A percentile compares a stretch with the other conserved stretches of the same genome.
These are phyloP conservation scores for Aspergillus campestris DNA, from an alignment of 495 filamentous ascomycete genomes.

Conservation along the genomic window DNA sequence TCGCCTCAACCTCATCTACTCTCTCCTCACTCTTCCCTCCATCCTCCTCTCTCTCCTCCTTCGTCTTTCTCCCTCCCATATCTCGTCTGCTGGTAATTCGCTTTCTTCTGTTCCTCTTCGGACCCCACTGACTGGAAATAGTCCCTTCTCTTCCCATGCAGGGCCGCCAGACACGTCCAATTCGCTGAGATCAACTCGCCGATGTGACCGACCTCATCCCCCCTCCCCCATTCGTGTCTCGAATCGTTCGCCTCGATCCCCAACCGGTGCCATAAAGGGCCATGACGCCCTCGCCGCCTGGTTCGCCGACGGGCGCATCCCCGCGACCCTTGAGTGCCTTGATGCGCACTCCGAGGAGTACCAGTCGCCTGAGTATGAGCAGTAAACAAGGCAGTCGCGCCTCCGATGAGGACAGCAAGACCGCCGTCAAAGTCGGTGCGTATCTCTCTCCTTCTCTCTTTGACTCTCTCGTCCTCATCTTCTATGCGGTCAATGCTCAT, in stretches of 20 bases:
- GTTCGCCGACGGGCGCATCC: constrained; percentile 47
- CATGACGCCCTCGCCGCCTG: constrained; percentile 53
- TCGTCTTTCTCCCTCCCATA: background rate
- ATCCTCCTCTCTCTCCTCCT: background rate
- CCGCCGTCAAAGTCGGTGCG: constrained; percentile 99
- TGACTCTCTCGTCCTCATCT: background rate
- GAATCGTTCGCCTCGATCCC: constrained; percentile 10
- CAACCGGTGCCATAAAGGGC: constrained; percentile 16
- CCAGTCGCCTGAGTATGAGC: constrained; percentile 82
- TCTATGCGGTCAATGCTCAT: constrained; percentile 8
- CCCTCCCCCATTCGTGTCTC: constrained; percentile 5
- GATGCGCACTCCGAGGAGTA: constrained; percentile 72
- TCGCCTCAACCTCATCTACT: too few species aligned
- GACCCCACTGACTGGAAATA: background rate
- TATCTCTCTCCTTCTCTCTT: constrained; percentile 17
- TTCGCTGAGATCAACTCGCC: constrained; percentile 2
- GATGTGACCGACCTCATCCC: constrained; percentile 14
- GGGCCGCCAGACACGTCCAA: constrained; percentile 15
- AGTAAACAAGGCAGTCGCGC: constrained; percentile 77
- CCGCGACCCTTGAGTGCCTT: constrained; percentile 80
- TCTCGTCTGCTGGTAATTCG: background rate
- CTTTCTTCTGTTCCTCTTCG: background rate
- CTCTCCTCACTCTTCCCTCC: background rate
- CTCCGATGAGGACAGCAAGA: constrained; percentile 89
- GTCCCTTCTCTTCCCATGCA: background rate